Evolutionary conservation across 257 asterid species (phyloP).

Genomic region (Cordia subcordata): DNA sequence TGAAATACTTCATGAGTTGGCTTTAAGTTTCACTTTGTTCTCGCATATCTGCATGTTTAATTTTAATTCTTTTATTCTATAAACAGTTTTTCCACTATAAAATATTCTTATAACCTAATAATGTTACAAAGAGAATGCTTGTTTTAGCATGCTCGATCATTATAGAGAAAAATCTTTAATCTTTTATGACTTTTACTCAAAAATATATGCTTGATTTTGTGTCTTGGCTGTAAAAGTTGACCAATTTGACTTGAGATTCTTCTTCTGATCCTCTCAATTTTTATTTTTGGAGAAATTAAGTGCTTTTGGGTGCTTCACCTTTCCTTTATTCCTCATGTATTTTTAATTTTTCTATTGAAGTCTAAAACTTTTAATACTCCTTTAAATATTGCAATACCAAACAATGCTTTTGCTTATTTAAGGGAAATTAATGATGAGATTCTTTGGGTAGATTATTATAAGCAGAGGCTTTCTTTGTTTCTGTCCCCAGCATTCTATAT

Average conservation of each 20-base stretch:
- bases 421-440: constrained; percentile 47
- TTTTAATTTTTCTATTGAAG: constrained; percentile 12
- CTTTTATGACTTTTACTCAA: constrained; percentile 23
- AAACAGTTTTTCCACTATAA: too few species aligned
- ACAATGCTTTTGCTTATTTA: constrained; percentile 28
- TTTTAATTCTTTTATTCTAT: too few species aligned
- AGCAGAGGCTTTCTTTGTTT: constrained; percentile 22
- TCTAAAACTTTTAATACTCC: constrained; percentile 15
- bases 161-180: constrained; percentile 13
- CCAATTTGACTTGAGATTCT: constrained; percentile 45
- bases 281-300: too few species aligned
- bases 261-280: constrained; percentile 32
- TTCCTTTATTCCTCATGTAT: background rate
- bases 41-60: background rate
- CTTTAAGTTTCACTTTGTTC: constrained; percentile 6
- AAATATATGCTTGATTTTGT: constrained; percentile 24
- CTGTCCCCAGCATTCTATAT: constrained; percentile 29
- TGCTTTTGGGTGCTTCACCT: constrained; percentile 21
- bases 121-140: too few species aligned
- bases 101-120: too few species aligned
- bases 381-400: background rate
- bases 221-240: constrained; percentile 47
- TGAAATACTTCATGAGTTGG: constrained; percentile 15
- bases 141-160: too few species aligned
- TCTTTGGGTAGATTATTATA: constrained; percentile 26